phyloP scores from a whole-genome alignment of 371 early-diverging fungal genomes.

The Lichtheimia corymbifera region DNA sequence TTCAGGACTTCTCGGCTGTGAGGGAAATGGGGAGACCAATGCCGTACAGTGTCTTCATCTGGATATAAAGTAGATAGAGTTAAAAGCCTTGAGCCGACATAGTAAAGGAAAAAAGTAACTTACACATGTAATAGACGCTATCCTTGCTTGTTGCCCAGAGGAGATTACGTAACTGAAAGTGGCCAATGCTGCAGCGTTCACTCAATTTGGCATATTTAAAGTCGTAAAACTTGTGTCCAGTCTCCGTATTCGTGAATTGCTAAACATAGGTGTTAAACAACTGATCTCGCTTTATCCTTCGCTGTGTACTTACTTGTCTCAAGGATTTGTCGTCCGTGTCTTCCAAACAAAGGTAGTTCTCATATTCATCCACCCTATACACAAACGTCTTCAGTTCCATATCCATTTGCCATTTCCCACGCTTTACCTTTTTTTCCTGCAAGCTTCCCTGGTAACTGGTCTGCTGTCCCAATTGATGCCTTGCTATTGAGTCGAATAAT shows the following conservation, averaged over 20 bases:
- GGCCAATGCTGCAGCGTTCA: constrained; percentile 45
- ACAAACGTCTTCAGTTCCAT: not conserved
- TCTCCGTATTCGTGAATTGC: constrained; percentile 11
- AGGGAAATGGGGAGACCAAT: constrained; percentile 68
- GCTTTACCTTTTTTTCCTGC: constrained; percentile 32
- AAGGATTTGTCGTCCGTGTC: constrained; percentile 11
- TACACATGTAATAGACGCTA: constrained; percentile 68
- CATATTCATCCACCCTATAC: constrained; percentile 24
- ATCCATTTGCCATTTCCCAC: not conserved
- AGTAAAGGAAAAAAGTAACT: constrained; percentile 11
- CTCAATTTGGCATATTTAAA: constrained; percentile 43
- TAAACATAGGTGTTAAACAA: not conserved
- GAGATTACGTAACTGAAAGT: constrained; percentile 81
- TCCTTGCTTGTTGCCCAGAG: constrained; percentile 74
- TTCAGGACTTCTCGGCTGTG: constrained; percentile 49
- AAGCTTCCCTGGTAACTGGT: constrained; percentile 20
- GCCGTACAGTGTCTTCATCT: constrained; percentile 56
- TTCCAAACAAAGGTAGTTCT: constrained; percentile 26
- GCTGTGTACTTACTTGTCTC: not conserved
- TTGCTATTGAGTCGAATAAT: constrained; percentile 24
- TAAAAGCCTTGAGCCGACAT: not conserved
- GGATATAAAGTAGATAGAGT: constrained; percentile 7
- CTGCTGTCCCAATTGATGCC: constrained; percentile 38
- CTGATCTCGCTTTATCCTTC: not conserved
- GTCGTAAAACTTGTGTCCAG: constrained; percentile 33